phyloP scores from a whole-genome alignment of 352 stramenopile species.

The Phytopythium boreale region DNA sequence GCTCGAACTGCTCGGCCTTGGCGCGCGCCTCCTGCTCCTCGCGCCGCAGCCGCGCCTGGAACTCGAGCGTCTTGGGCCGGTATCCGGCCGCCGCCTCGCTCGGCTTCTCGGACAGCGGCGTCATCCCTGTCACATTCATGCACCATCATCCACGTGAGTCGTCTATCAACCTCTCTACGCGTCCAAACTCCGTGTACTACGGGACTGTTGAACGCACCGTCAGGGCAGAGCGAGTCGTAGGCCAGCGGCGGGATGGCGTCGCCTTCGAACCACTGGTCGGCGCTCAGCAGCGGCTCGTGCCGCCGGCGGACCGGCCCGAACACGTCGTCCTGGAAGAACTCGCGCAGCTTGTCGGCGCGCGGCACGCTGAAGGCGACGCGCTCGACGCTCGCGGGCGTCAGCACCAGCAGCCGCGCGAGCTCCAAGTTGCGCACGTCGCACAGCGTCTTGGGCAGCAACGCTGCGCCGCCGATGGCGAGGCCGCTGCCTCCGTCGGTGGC shows the following conservation, averaged over 20 bases:
- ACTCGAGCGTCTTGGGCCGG: conserved; percentile 66
- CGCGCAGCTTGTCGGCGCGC: conserved; percentile 55
- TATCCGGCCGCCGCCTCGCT: conserved; percentile 20
- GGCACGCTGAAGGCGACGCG: conserved; percentile 66
- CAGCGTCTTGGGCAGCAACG: conserved; percentile 56
- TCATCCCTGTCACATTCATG: conserved; percentile 35
- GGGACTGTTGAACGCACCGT: conserved; percentile 40
- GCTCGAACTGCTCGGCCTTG: conserved; percentile 64
- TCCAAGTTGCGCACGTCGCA: conserved; percentile 73
- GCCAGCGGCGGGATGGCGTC: conserved; percentile 25
- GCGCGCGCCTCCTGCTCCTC: conserved; percentile 63
- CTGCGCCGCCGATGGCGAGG: conserved; percentile 49
- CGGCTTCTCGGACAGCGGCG: conserved; percentile 56
- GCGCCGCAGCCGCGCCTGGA: conserved; percentile 50
- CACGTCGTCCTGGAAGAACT: conserved; percentile 84
- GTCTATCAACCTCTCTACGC: neutral
- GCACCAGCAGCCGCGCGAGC: conserved; percentile 56
- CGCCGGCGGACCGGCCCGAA: conserved; percentile 36
- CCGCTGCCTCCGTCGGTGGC: conserved; percentile 15
- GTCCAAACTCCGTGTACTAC: neutral
- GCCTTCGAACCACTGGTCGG: conserved; percentile 55
- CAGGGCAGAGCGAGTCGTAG: conserved; percentile 52
- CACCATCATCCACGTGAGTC: neutral
- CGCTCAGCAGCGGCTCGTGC: conserved; percentile 25
- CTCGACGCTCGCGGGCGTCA: conserved; percentile 50